Conservation (phyloP, 78 protist species). For the Paratrimastix pyriformis region DNA sequence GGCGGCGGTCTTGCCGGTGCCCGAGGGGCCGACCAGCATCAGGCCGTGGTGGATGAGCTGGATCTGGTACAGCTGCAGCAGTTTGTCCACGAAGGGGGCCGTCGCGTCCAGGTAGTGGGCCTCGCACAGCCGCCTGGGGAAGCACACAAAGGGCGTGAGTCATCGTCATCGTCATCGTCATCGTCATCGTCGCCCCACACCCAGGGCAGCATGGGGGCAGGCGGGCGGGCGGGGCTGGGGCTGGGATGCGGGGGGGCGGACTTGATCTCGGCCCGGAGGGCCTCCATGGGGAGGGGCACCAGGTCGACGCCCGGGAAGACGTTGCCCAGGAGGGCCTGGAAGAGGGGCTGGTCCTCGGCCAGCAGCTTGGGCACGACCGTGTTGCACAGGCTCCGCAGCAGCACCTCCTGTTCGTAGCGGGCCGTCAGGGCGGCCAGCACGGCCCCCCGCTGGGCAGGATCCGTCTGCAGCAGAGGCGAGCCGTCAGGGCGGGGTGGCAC, state of each 20-base stretch:
- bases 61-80: constrained; percentile 78
- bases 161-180: too few species aligned
- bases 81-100: constrained; percentile 69
- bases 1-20: constrained; percentile 82
- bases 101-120: constrained; percentile 29
- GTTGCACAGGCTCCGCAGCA: constrained; percentile 31
- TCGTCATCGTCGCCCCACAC: too few species aligned
- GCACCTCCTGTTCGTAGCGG: constrained; percentile 32
- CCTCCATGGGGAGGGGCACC: constrained; percentile 15
- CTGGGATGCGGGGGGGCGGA: too few species aligned
- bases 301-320: constrained; percentile 74
- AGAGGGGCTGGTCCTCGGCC: constrained; percentile 64
- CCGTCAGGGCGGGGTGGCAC: too few species aligned
- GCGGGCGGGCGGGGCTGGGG: too few species aligned
- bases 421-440: too few species aligned
- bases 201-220: too few species aligned
- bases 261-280: constrained; percentile 20
- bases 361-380: constrained; percentile 3
- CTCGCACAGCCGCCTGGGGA: constrained; percentile 20
- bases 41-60: constrained; percentile 81
- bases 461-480: too few species aligned
- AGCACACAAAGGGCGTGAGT: too few species aligned
- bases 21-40: constrained; percentile 90
- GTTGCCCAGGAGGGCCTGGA: constrained; percentile 61
- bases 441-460: too few species aligned